Base-by-base conservation (phyloP, 2,329 filamentous ascomycete species). In the Monosporascus sp. region DNA sequence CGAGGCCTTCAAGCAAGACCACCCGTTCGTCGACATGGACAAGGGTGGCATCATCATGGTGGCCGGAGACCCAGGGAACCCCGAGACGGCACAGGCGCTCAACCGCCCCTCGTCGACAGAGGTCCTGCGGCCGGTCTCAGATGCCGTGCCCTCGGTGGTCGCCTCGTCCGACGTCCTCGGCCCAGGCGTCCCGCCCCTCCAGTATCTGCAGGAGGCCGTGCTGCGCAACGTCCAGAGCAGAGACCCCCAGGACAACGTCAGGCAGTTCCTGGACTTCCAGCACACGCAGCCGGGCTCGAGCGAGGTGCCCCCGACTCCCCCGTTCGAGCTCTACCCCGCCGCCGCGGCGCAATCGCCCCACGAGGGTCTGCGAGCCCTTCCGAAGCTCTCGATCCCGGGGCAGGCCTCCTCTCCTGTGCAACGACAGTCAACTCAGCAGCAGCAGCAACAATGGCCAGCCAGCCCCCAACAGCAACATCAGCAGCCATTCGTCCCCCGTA, bases 121-220 rank as follows among this genome's bases (percentile, higher is more conserved):
- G 55, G 70, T 74, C 5, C 70, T 81, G 58, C 84, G 87, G 44
- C 88, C 89, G 11, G 76, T 85, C 26, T 93, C 90, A 6, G 87
- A 94, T 61, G 82, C 82, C 20, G 82, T 87, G 3, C 89, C 88
- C 9, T 97, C 92, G 1, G 79, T 96, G 9, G 87, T 96, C 50
- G 93, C 92, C 26, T 97, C 93, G 1, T 97, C 92, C 1, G 93
- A 97, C 70, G 80, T 95, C 11, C 80, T 97, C 58, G 92, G 91
- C 2, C 87, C 89, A 37, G 72, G 68, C 47, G 68, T 85, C 14
- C 79, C 87, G 22, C 78, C 85, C 24, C 78, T 92, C 55, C 79
- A 82, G 54, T 82, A 85, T 58, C 80, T 97, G 38, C 86, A 91
- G 63, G 86, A 91, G 68, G 84, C 87, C 48, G 80, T 79, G 43